Evolutionary conservation across 2,329 filamentous ascomycete genomes (phyloP), one percentile per base, ranked within the genome.

Genomic region (Nannizzia gypsea): DNA sequence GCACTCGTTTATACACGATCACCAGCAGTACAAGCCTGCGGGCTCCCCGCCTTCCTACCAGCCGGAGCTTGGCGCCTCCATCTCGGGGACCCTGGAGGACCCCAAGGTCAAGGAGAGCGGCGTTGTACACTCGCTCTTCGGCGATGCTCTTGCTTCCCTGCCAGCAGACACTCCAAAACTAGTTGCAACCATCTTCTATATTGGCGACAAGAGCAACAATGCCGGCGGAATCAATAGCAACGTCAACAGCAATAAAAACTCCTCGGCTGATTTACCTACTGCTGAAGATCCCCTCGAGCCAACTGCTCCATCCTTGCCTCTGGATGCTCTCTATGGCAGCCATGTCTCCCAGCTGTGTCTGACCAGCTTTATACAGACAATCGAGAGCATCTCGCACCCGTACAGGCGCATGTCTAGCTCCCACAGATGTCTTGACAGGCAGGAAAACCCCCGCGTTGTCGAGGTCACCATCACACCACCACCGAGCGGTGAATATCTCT

Each of bases 261-360:
- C 38, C n/a, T 70, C 72, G 59, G 63, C 65, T 42, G 68, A 76
- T 17, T 76, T 73, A 3, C 66, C 72, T 15, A 68, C 71, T 59
- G 78, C 79, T 62, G 73, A 81, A 42, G 73, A 75, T 59, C 80
- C 80, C 1, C 77, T 80, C 46, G 79, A 82, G 65, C 80, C 80
- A 1, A 78, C 78, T 1, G 77, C 76, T 15, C 78, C 77, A 0
- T 78, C 79, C 4, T 78, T 80, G 60, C 78, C 79, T 24, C 71
- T 81, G 42, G 80, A 82, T 65, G 79, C 81, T 66, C 70, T 81
- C 17, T 81, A 81, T 65, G 80, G 80, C 8, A 76, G 75, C 9
- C 81, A 78, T 63, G 74, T 82, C 52, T 80, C 77, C 59, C 79
- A 81, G 68, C 69, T 80, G 64, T 82, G 80, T 67, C 71, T 81